Evolutionary conservation across 768 basidiomycete species (phyloP).

Genomic region (Boletellus ananiceps): DNA sequence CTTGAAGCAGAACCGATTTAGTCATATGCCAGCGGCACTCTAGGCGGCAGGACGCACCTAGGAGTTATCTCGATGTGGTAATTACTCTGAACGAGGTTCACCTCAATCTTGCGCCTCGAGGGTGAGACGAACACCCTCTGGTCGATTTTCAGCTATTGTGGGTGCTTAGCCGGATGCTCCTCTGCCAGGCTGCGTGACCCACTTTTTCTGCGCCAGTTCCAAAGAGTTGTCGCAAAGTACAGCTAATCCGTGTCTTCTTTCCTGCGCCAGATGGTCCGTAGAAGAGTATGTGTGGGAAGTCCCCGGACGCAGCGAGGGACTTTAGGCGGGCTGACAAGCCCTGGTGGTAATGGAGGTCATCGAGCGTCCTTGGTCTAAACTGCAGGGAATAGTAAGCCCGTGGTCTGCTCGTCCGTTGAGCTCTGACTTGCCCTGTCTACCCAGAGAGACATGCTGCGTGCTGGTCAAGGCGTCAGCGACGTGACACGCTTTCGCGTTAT

Average conservation of each 20-base stretch:
- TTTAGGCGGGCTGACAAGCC: slow-evolving; percentile 74
- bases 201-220: slow-evolving; percentile 93
- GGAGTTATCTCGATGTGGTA: slow-evolving; percentile 98
- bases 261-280: slow-evolving; percentile 97
- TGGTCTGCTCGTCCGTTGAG: background rate
- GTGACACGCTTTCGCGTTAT: slow-evolving; percentile 22
- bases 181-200: slow-evolving; percentile 12
- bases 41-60: slow-evolving; percentile 49
- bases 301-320: slow-evolving; percentile 80
- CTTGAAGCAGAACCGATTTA: slow-evolving; percentile 38
- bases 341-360: slow-evolving; percentile 84
- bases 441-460: slow-evolving; percentile 56
- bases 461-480: background rate
- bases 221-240: slow-evolving; percentile 83
- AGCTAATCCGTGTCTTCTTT: slow-evolving; percentile 95
- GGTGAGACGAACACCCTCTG: slow-evolving; percentile 94
- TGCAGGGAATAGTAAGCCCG: slow-evolving; percentile 28
- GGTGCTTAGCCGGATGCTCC: background rate
- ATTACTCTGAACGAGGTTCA: slow-evolving; percentile 96
- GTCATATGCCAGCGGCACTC: background rate
- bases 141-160: slow-evolving; percentile 86
- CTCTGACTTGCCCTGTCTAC: slow-evolving; percentile 43
- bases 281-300: slow-evolving; percentile 97
- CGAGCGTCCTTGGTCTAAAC: slow-evolving; percentile 83
- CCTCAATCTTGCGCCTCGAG: slow-evolving; percentile 88